These are phyloP conservation scores for Capronia americana DNA, from an alignment of 2,329 filamentous ascomycete genomes.

Conservation along the genomic window DNA sequence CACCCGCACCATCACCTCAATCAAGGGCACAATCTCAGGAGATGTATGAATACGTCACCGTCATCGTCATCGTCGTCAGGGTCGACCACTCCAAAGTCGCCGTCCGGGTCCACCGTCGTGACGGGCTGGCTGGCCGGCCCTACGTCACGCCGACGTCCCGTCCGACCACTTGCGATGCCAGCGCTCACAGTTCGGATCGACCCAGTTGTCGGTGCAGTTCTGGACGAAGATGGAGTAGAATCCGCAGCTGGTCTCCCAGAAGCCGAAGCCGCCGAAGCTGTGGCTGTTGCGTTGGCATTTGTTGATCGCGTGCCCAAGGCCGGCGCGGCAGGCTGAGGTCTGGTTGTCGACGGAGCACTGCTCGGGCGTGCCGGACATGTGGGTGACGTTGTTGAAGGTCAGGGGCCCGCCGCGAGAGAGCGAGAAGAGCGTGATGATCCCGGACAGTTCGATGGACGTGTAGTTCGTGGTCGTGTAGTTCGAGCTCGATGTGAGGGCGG, in stretches of 20 bases:
- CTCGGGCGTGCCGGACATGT: slow-evolving; percentile 18
- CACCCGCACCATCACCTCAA: too few relatives aligned
- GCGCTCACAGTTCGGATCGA: slow-evolving; percentile 11
- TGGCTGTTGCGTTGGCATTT: slow-evolving; percentile 26
- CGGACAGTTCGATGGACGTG: slow-evolving; percentile 23
- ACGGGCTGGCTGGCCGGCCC: slow-evolving; percentile 15
- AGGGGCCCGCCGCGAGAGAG: not conserved
- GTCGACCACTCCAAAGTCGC: not conserved
- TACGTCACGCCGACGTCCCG: slow-evolving; percentile 8
- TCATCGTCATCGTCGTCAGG: not conserved
- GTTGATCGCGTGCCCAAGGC: slow-evolving; percentile 12
- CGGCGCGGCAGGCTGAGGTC: not conserved
- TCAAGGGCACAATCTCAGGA: too few relatives aligned
- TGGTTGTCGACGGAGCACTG: slow-evolving; percentile 29
- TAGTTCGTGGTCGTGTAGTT: slow-evolving; percentile 30
- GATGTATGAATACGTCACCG: too few relatives aligned
- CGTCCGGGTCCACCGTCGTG: not conserved
- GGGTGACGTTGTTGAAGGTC: slow-evolving; percentile 5
- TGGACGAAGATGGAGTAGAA: slow-evolving; percentile 15
- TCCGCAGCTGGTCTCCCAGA: slow-evolving; percentile 18
- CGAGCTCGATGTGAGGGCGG: not conserved
- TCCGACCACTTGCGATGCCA: slow-evolving; percentile 25
- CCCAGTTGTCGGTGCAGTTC: slow-evolving; percentile 26
- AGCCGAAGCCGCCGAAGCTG: slow-evolving; percentile 18
- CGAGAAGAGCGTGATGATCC: slow-evolving; percentile 12